Percentiles rank a stretch among this genome's conserved stretches.
Conservation (phyloP, 176 grass and related monocot species). For the Pontederia crassipes region DNA sequence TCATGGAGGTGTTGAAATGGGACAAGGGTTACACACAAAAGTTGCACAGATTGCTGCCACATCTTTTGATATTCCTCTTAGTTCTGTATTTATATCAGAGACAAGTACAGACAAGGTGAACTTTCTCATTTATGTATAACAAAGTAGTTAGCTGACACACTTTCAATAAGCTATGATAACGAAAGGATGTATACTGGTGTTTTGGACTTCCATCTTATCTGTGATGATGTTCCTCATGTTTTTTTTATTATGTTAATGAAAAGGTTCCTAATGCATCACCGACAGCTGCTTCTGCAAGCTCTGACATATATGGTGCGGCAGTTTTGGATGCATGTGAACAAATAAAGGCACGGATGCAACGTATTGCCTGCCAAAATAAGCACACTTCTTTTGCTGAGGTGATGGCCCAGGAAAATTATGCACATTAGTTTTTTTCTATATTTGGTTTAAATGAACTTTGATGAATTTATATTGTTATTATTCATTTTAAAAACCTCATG, state of each 20-base stretch:
- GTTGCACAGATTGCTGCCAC: conserved; percentile 86
- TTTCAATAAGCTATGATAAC: too few relatives aligned
- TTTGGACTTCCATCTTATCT: not conserved
- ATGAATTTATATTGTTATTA: too few relatives aligned
- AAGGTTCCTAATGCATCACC: conserved; percentile 93
- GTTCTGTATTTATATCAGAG: conserved; percentile 91
- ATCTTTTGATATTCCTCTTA: conserved; percentile 71
- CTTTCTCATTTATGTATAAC: not conserved
- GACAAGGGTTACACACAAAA: conserved; percentile 98
- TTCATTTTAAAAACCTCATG: too few relatives aligned
- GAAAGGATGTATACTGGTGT: too few relatives aligned
- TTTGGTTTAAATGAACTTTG: not conserved
- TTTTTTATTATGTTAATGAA: conserved; percentile 3
- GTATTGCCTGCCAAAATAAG: conserved; percentile 44
- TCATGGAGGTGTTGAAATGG: conserved; percentile 99
- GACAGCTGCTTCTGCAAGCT: conserved; percentile 90
- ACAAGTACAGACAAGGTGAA: conserved; percentile 96
- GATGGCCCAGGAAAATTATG: conserved; percentile 13
- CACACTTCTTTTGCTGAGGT: conserved; percentile 89
- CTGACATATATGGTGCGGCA: conserved; percentile 90
- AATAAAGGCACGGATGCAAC: conserved; percentile 86
- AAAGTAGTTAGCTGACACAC: too few relatives aligned
- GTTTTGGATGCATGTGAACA: conserved; percentile 95
- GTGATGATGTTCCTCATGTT: too few relatives aligned
- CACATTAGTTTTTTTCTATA: not conserved